Evolutionary conservation across 2,329 filamentous ascomycete genomes (phyloP).

Genomic region (Botryotinia calthae): DNA sequence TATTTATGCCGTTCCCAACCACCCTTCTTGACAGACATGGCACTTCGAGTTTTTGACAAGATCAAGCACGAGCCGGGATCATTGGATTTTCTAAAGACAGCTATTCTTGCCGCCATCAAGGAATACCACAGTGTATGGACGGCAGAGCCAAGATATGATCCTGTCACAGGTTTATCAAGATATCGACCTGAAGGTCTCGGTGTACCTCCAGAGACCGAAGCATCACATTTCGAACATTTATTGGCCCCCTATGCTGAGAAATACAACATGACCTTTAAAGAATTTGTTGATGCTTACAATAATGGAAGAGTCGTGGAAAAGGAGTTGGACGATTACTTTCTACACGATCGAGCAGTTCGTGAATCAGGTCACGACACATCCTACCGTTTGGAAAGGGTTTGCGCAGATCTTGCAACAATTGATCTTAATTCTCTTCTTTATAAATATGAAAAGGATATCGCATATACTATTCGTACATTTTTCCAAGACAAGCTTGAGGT

Average conservation of each 20-base stretch:
- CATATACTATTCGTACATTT: conserved; percentile 75
- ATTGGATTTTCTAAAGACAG: conserved; percentile 73
- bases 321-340: conserved; percentile 89
- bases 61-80: conserved; percentile 71
- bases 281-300: conserved; percentile 91
- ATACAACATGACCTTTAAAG: conserved; percentile 73
- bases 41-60: conserved; percentile 85
- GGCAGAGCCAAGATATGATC: conserved; percentile 47
- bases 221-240: conserved; percentile 52
- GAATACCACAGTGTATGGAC: conserved; percentile 46
- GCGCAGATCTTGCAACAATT: conserved; percentile 85
- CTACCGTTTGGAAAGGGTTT: conserved; percentile 85
- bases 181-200: conserved; percentile 53
- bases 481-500: conserved; percentile 83
- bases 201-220: conserved; percentile 56
- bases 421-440: conserved; percentile 93
- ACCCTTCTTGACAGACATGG: conserved; percentile 97
- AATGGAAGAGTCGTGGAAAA: conserved; percentile 72
- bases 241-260: conserved; percentile 45
- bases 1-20: conserved; percentile 93
- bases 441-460: conserved; percentile 96
- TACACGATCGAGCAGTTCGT: conserved; percentile 91
- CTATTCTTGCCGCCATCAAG: conserved; percentile 91
- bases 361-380: conserved; percentile 97
- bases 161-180: conserved; percentile 49